Percentiles rank a stretch among this genome's conserved stretches.
Conservation (phyloP, 257 asterid genomes). For the Nemophila menziesii region DNA sequence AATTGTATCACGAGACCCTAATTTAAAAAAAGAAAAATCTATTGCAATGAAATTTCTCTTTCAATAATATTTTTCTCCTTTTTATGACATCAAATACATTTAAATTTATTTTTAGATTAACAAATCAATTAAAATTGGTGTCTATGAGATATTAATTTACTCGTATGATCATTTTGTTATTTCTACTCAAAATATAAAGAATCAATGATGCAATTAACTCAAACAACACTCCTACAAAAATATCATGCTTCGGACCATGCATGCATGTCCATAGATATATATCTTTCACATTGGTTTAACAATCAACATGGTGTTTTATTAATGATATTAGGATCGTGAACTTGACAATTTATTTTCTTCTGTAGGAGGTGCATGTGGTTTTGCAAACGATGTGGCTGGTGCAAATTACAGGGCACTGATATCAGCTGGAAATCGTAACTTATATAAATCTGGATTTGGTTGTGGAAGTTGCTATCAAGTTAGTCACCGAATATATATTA, state of each 20-base stretch:
- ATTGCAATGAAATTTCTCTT: no score
- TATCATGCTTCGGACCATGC: neutral
- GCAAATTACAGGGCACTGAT: conserved; percentile 20
- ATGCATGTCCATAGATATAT: neutral
- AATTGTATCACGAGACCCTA: no score
- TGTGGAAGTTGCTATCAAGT: conserved; percentile 41
- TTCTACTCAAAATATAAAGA: neutral
- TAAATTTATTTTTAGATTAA: no score
- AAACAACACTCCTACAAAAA: no score
- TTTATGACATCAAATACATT: no score
- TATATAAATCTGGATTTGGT: conserved; percentile 25
- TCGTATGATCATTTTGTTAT: no score
- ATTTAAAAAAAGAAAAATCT: no score
- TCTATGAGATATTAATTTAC: no score
- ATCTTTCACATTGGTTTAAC: neutral
- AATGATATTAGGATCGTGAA: neutral
- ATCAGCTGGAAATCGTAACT: conserved; percentile 25
- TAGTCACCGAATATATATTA: no score
- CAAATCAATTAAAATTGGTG: no score
- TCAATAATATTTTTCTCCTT: no score
- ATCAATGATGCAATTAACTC: no score
- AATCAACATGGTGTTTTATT: neutral
- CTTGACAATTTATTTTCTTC: neutral
- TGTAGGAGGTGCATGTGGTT: conserved; percentile 42
- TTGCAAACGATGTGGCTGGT: conserved; percentile 13